Conservation (phyloP, 306 rosid species). For the Parietaria judaica region DNA sequence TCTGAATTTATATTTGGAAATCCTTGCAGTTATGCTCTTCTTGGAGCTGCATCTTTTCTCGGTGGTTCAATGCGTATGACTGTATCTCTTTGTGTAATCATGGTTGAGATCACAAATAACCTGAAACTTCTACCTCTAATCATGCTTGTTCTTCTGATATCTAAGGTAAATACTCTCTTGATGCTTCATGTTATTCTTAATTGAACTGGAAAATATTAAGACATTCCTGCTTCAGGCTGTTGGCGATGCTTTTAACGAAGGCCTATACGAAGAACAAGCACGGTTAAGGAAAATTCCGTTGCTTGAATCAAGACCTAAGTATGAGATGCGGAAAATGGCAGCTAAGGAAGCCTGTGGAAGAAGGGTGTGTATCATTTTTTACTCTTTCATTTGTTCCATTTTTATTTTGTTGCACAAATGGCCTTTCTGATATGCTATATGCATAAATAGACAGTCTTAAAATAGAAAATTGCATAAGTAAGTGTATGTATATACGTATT, state of each 20-base stretch:
- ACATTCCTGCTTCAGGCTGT: constrained; percentile 58
- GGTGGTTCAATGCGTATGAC: constrained; percentile 99
- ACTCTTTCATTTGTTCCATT: background rate
- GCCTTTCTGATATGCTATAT: no score
- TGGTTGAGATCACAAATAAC: constrained; percentile 98
- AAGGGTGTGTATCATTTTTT: constrained; percentile 45
- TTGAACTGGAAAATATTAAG: constrained; percentile 13
- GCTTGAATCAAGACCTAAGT: constrained; percentile 88
- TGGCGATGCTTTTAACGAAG: constrained; percentile 65
- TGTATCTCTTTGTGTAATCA: constrained; percentile 86
- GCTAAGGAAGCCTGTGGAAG: constrained; percentile 87
- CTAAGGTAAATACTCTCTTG: constrained; percentile 50
- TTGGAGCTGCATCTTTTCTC: constrained; percentile 98
- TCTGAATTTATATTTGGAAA: constrained; percentile 19
- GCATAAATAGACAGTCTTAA: no score
- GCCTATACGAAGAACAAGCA: constrained; percentile 86
- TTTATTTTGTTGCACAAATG: no score
- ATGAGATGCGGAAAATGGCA: constrained; percentile 87
- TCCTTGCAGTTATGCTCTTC: constrained; percentile 79
- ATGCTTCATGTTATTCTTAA: constrained; percentile 12
- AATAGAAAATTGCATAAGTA: no score
- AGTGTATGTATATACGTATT: no score
- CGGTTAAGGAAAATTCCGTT: constrained; percentile 78
- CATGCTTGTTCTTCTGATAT: constrained; percentile 97
- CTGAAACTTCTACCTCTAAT: constrained; percentile 76